These are phyloP conservation scores for Cairneyella variabilis DNA, from an alignment of 495 filamentous ascomycete species.

Conservation along the genomic window DNA sequence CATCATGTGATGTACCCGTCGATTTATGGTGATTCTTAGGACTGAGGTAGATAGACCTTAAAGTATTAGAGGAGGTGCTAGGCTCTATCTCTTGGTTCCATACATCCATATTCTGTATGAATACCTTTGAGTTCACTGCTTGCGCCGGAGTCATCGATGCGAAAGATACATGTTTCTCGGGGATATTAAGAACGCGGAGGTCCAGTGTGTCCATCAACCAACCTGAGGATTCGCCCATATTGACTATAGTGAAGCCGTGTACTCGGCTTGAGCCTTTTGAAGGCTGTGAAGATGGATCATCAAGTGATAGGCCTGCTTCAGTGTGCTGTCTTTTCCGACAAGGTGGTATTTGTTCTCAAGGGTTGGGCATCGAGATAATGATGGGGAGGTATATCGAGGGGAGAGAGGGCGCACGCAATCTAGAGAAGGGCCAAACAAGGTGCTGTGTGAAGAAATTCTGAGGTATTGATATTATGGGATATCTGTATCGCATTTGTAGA, in stretches of 20 bases:
- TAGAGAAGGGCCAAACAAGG: conserved; percentile 4
- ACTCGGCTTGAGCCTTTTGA: conserved; percentile 3
- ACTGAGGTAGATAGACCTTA: conserved; percentile 9
- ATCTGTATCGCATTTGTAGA: conserved; percentile 9
- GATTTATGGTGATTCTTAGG: conserved; percentile 5
- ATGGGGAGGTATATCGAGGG: not conserved
- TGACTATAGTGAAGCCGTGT: conserved; percentile 7
- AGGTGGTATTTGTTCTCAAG: conserved; percentile 4
- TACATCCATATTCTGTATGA: conserved; percentile 1
- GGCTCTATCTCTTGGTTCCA: not conserved
- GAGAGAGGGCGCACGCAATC: not conserved
- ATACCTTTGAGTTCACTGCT: conserved; percentile 4
- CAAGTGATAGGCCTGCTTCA: conserved; percentile 5
- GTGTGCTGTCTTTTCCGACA: conserved; percentile 3
- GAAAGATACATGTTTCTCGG: conserved; percentile 4
- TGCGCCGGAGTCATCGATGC: conserved; percentile 1
- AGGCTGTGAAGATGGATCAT: conserved; percentile 6
- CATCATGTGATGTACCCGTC: conserved; percentile 3
- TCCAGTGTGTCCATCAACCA: conserved; percentile 7
- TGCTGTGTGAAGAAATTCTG: conserved; percentile 2
- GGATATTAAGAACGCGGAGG: conserved; percentile 4
- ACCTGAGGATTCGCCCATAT: conserved; percentile 4
- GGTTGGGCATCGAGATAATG: conserved; percentile 4
- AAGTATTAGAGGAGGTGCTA: conserved; percentile 4
- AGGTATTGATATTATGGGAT: conserved; percentile 3